Conservation (phyloP, 2,329 filamentous ascomycete species). For the Penicillium sumatraense region DNA sequence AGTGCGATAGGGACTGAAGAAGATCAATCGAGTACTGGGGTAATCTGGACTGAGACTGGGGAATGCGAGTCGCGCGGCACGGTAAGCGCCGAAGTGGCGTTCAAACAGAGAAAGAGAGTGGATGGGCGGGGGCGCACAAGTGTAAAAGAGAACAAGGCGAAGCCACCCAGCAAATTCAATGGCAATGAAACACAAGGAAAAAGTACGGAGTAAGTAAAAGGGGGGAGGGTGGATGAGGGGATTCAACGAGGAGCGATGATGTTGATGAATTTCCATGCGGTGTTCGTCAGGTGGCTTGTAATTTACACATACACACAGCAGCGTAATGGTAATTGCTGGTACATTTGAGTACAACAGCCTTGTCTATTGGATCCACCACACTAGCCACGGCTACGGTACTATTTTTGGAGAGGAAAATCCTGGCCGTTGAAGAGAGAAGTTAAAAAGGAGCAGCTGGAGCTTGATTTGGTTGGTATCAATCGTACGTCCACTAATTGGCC, state of each 20-base stretch:
- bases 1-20: too few relatives aligned
- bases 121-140: neutral
- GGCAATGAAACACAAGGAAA: slow-evolving; percentile 1
- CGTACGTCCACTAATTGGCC: too few relatives aligned
- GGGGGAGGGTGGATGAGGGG: neutral
- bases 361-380: slow-evolving; percentile 20
- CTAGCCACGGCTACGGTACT: slow-evolving; percentile 15
- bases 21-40: neutral
- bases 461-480: neutral
- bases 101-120: slow-evolving; percentile 2
- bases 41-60: neutral
- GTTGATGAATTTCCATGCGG: slow-evolving; percentile 25
- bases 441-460: neutral
- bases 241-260: slow-evolving; percentile 10
- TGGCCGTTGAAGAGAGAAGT: neutral
- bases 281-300: slow-evolving; percentile 31
- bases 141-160: neutral
- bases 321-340: neutral
- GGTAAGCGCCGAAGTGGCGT: slow-evolving; percentile 24
- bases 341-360: slow-evolving; percentile 13
- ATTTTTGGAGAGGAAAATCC: slow-evolving; percentile 26
- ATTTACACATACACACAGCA: neutral
- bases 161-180: neutral
- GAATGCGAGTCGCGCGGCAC: slow-evolving; percentile 24
- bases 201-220: too few relatives aligned